These are phyloP conservation scores for Remersonia thermophila DNA, from an alignment of 2,329 filamentous ascomycete genomes.

Conservation along the genomic window DNA sequence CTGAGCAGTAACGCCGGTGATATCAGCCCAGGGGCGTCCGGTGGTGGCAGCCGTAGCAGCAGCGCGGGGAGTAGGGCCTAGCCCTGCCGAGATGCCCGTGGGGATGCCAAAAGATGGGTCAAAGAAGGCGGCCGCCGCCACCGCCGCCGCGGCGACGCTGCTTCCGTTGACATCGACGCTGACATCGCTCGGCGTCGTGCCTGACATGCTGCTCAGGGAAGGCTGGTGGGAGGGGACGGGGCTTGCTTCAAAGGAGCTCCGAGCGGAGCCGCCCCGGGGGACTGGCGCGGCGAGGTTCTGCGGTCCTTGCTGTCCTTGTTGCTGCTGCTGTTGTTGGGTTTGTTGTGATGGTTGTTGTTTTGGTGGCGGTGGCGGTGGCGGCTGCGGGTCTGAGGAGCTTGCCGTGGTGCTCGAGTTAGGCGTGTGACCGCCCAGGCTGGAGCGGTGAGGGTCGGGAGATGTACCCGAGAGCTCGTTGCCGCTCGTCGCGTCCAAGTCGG, in stretches of 20 bases:
- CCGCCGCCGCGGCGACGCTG: too few relatives aligned
- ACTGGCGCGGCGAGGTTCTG: too few relatives aligned
- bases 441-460: slow-evolving; percentile 30
- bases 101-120: slow-evolving; percentile 25
- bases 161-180: slow-evolving; percentile 20
- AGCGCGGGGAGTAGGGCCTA: too few relatives aligned
- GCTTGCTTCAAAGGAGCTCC: slow-evolving; percentile 39
- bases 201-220: slow-evolving; percentile 22
- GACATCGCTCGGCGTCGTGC: too few relatives aligned
- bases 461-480: slow-evolving; percentile 32
- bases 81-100: too few relatives aligned
- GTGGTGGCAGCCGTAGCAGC: too few relatives aligned
- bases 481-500: slow-evolving; percentile 27
- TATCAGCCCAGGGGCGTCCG: slow-evolving; percentile 37
- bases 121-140: slow-evolving; percentile 24
- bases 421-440: slow-evolving; percentile 42
- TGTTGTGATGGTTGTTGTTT: too few relatives aligned
- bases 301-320: too few relatives aligned
- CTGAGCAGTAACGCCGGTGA: slow-evolving; percentile 34
- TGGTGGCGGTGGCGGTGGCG: not conserved
- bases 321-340: too few relatives aligned
- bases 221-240: slow-evolving; percentile 35
- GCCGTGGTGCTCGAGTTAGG: slow-evolving; percentile 41
- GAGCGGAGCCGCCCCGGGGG: slow-evolving; percentile 23
- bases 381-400: slow-evolving; percentile 15